Evolutionary conservation across 2,329 filamentous ascomycete genomes (phyloP).

Genomic region (Torrubiella hemipterigena): DNA sequence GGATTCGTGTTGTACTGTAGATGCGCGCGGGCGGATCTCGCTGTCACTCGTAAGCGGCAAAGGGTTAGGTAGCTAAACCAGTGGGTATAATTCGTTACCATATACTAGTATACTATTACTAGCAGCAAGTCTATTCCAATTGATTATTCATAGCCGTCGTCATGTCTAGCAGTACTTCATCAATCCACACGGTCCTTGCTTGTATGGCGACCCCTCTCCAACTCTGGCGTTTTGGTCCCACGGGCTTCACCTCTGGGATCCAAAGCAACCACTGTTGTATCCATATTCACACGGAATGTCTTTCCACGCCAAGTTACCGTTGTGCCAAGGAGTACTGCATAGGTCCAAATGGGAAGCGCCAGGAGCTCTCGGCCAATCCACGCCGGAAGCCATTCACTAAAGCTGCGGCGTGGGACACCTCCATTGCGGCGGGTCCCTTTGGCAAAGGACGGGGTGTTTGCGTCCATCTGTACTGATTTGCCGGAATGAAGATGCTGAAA

Average conservation of each 20-base stretch:
- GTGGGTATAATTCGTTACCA: too few species aligned
- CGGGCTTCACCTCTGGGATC: constrained; percentile 7
- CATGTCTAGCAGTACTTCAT: too few species aligned
- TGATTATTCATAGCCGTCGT: too few species aligned
- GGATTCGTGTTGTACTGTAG: too few species aligned
- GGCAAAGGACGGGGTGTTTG: constrained; percentile 65
- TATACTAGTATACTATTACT: too few species aligned
- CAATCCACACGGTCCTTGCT: constrained; percentile 16
- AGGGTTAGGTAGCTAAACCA: too few species aligned
- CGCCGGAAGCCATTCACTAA: constrained; percentile 61
- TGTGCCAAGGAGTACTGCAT: constrained; percentile 79
- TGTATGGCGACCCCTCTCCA: constrained; percentile 10
- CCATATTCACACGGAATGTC: constrained; percentile 67
- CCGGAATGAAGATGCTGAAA: constrained; percentile 66
- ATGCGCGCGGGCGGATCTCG: too few species aligned
- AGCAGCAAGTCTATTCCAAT: too few species aligned
- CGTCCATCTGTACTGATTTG: constrained; percentile 56
- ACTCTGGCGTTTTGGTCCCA: constrained; percentile 9
- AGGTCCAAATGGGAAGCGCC: constrained; percentile 80
- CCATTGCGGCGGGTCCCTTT: constrained; percentile 25
- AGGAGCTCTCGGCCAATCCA: constrained; percentile 79
- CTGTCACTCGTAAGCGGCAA: too few species aligned
- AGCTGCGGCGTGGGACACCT: constrained; percentile 37
- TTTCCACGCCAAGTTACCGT: constrained; percentile 82
- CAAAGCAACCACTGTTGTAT: constrained; percentile 61